Conservation (phyloP, 805 yeast species). For the Isabelozyma pseudorhagii region DNA sequence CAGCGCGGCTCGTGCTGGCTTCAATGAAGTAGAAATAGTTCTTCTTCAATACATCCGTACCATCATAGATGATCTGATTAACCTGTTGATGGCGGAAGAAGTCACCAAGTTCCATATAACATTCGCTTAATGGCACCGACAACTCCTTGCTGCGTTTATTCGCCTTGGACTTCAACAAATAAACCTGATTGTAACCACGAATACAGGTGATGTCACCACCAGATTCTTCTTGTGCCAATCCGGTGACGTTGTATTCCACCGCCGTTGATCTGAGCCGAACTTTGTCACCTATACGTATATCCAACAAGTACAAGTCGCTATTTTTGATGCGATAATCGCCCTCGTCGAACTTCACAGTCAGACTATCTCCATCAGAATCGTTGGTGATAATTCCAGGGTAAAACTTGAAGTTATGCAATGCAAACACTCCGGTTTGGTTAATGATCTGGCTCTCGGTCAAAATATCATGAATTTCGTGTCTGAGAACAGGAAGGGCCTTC, state of each 20-base stretch:
- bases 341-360: slow-evolving; percentile 40
- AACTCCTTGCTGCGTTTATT: slow-evolving; percentile 14
- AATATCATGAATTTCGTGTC: slow-evolving; percentile 8
- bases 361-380: slow-evolving; percentile 19
- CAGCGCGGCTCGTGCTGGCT: no score
- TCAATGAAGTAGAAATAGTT: neutral
- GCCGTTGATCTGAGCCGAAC: slow-evolving; percentile 33
- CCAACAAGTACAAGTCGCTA: slow-evolving; percentile 43
- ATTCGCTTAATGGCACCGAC: slow-evolving; percentile 24
- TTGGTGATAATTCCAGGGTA: slow-evolving; percentile 47
- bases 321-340: slow-evolving; percentile 31
- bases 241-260: slow-evolving; percentile 42
- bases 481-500: neutral
- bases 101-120: slow-evolving; percentile 37
- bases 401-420: slow-evolving; percentile 43
- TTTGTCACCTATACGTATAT: slow-evolving; percentile 55
- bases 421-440: slow-evolving; percentile 47
- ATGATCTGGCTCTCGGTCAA: slow-evolving; percentile 9
- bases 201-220: slow-evolving; percentile 44
- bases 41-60: slow-evolving; percentile 16
- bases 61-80: slow-evolving; percentile 18
- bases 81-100: slow-evolving; percentile 37
- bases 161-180: slow-evolving; percentile 18
- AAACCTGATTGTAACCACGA: slow-evolving; percentile 57
- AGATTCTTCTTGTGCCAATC: slow-evolving; percentile 25